A percentile compares a stretch with the other conserved stretches of the same genome.
Evolutionary conservation across 1,284 basidiomycete species (phyloP).

Genomic region (Melampsora larici-populina): DNA sequence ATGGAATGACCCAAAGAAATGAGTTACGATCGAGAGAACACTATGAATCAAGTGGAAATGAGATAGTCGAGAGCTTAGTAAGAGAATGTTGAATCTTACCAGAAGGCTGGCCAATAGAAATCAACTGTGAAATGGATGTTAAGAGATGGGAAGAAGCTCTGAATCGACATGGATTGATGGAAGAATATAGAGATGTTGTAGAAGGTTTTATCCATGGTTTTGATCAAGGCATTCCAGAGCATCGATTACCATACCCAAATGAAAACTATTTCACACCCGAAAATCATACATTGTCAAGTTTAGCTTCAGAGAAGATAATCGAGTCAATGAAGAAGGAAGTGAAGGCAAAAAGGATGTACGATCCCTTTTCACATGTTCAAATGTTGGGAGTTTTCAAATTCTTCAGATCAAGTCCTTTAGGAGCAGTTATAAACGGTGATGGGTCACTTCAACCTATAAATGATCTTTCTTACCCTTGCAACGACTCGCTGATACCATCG

Average conservation of each 20-base stretch:
- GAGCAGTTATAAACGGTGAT: background rate
- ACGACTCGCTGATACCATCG: background rate
- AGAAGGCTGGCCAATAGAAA: background rate
- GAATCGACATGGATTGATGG: background rate
- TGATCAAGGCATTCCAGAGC: constrained; percentile 10
- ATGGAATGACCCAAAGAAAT: too few relatives aligned
- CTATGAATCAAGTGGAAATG: too few relatives aligned
- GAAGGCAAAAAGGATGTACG: too few relatives aligned
- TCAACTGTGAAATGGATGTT: constrained; percentile 2
- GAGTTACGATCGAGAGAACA: too few relatives aligned
- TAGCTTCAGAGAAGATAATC: background rate
- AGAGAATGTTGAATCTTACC: too few relatives aligned
- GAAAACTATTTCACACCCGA: background rate
- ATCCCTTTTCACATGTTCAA: too few relatives aligned
- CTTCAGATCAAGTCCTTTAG: too few relatives aligned
- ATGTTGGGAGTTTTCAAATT: too few relatives aligned
- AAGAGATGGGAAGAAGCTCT: background rate
- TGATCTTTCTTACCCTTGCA: background rate
- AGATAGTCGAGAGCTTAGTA: too few relatives aligned
- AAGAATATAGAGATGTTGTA: background rate
- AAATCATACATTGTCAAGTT: background rate
- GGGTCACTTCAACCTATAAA: constrained; percentile 1
- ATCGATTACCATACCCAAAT: background rate
- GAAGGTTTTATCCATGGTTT: background rate
- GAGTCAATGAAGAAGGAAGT: background rate